Evolutionary conservation across 2,329 filamentous ascomycete species (phyloP).

Genomic region (Ilyonectria mors-panacis): DNA sequence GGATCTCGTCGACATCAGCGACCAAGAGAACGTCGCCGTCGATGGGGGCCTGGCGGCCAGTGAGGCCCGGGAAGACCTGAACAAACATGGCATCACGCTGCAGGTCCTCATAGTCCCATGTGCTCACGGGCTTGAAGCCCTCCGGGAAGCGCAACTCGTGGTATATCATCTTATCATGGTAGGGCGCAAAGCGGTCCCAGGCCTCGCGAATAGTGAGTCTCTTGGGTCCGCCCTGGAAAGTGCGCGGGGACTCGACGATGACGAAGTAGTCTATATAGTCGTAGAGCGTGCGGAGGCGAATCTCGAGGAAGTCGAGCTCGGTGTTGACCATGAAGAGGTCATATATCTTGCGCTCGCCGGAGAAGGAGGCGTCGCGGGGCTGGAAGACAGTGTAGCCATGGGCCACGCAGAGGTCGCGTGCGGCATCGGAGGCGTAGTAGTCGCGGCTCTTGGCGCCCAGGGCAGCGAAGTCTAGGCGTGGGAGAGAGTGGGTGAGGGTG

Average conservation of each 20-base stretch:
- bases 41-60: slow-evolving; percentile 57
- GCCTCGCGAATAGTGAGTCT: slow-evolving; percentile 67
- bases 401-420: slow-evolving; percentile 50
- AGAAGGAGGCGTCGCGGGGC: slow-evolving; percentile 36
- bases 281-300: slow-evolving; percentile 72
- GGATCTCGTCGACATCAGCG: slow-evolving; percentile 74
- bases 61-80: slow-evolving; percentile 67
- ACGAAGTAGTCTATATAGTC: slow-evolving; percentile 76
- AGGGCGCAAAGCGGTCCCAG: slow-evolving; percentile 66
- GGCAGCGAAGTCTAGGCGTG: slow-evolving; percentile 45
- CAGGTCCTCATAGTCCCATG: slow-evolving; percentile 68
- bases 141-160: slow-evolving; percentile 65
- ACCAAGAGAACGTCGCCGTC: slow-evolving; percentile 71
- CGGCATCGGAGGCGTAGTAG: slow-evolving; percentile 50
- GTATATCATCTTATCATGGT: slow-evolving; percentile 73
- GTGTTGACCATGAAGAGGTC: slow-evolving; percentile 75
- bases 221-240: slow-evolving; percentile 72
- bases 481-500: slow-evolving; percentile 39
- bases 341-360: slow-evolving; percentile 52
- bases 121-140: slow-evolving; percentile 53
- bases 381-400: slow-evolving; percentile 53
- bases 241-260: slow-evolving; percentile 71
- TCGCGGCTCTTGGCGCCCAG: slow-evolving; percentile 32
- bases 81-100: slow-evolving; percentile 71
- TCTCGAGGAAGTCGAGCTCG: slow-evolving; percentile 77